A percentile compares a stretch with the other conserved stretches of the same genome.
Conservation (phyloP, 139 green algal species). For the Haematococcus lacustris region DNA sequence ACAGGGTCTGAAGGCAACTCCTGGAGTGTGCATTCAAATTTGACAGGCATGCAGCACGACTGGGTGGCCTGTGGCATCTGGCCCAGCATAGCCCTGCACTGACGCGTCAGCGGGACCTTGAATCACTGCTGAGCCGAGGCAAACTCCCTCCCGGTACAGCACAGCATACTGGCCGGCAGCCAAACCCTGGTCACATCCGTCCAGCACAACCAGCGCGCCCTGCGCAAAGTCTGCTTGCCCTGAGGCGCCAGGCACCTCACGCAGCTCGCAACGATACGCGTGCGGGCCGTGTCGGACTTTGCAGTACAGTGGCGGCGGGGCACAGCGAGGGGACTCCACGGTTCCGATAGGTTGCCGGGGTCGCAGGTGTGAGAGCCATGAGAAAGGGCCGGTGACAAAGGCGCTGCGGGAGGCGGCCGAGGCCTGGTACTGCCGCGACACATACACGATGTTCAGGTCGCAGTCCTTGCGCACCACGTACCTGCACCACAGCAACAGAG, state of each 20-base stretch:
- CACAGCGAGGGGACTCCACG: too few relatives aligned
- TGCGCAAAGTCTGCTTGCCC: neutral
- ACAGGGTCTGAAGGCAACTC: too few relatives aligned
- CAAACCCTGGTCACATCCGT: slow-evolving; percentile 81
- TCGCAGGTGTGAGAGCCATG: slow-evolving; percentile 8
- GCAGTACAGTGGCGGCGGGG: neutral
- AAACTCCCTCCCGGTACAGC: slow-evolving; percentile 80
- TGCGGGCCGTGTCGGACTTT: slow-evolving; percentile 71
- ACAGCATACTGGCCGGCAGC: slow-evolving; percentile 90
- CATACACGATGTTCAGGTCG: slow-evolving; percentile 75
- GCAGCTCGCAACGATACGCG: slow-evolving; percentile 53
- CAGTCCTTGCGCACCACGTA: slow-evolving; percentile 89
- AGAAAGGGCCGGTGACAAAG: slow-evolving; percentile 54
- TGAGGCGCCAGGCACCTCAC: neutral
- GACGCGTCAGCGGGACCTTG: too few relatives aligned
- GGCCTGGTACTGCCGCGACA: slow-evolving; percentile 67
- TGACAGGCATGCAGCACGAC: too few relatives aligned
- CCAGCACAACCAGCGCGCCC: neutral
- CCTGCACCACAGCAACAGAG: slow-evolving; percentile 36
- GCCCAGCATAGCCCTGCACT: too few relatives aligned
- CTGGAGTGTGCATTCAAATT: too few relatives aligned
- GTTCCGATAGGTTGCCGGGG: neutral
- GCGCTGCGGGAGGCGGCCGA: slow-evolving; percentile 18
- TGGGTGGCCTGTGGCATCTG: too few relatives aligned
- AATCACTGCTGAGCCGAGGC: slow-evolving; percentile 66